These are phyloP conservation scores for Aaosphaeria arxii DNA, from an alignment of 2,329 filamentous ascomycete species.

Conservation along the genomic window DNA sequence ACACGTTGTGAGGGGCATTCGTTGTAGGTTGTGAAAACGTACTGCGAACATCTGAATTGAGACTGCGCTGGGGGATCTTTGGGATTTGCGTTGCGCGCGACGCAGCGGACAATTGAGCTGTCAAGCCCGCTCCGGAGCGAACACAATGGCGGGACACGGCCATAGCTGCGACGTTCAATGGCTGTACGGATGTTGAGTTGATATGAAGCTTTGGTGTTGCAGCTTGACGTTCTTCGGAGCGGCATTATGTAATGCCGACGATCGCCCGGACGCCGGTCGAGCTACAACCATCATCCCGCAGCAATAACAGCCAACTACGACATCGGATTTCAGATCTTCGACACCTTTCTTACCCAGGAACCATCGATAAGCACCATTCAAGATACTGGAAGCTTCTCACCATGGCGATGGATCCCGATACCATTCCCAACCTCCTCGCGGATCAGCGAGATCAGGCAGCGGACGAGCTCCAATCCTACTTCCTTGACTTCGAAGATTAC, in stretches of 20 bases:
- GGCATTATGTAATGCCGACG: slow-evolving; percentile 8
- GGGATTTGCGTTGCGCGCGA: slow-evolving; percentile 26
- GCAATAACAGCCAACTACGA: slow-evolving; percentile 4
- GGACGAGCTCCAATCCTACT: slow-evolving; percentile 80
- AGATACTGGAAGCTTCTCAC: slow-evolving; percentile 2
- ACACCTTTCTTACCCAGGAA: no score
- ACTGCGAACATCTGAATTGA: slow-evolving; percentile 74
- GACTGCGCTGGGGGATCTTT: slow-evolving; percentile 23
- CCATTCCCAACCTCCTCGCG: slow-evolving; percentile 86
- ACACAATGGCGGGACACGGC: slow-evolving; percentile 39
- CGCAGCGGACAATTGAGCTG: slow-evolving; percentile 23
- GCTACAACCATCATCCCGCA: slow-evolving; percentile 13
- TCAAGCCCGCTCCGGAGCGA: slow-evolving; percentile 37
- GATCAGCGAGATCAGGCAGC: slow-evolving; percentile 86
- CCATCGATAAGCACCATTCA: not conserved
- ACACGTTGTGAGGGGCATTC: no score
- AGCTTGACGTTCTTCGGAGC: slow-evolving; percentile 12
- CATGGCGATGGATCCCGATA: slow-evolving; percentile 74
- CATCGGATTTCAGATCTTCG: no score
- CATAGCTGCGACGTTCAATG: slow-evolving; percentile 40
- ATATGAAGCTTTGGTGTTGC: slow-evolving; percentile 20
- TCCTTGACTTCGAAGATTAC: slow-evolving; percentile 90
- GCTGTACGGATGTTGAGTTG: slow-evolving; percentile 22
- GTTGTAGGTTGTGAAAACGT: no score
- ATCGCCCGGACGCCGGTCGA: slow-evolving; percentile 7